Conservation (phyloP, 129 eudicot species). For the Chrysanthemum seticuspe region DNA sequence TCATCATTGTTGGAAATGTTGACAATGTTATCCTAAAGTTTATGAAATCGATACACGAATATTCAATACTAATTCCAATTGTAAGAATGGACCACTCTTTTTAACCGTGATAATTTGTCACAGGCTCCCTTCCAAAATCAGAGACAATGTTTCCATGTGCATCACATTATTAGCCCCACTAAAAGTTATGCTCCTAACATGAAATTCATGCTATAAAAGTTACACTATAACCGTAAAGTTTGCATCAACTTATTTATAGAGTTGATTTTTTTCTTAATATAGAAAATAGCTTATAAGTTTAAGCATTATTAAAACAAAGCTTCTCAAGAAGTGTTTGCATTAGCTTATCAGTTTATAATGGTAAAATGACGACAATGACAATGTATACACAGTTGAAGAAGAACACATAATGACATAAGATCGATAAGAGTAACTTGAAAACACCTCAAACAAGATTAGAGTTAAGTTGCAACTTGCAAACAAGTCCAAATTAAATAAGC, state of each 20-base stretch:
- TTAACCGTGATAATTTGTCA: slow-evolving; percentile 23
- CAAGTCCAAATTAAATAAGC: too few species aligned
- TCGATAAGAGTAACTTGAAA: too few species aligned
- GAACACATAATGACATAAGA: too few species aligned
- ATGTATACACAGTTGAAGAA: too few species aligned
- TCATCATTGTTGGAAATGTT: not conserved
- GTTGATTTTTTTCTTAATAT: not conserved
- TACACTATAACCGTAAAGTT: not conserved
- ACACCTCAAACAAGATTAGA: too few species aligned
- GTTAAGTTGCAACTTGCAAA: too few species aligned
- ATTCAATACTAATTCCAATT: not conserved
- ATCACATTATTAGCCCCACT: slow-evolving; percentile 28
- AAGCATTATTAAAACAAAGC: too few species aligned
- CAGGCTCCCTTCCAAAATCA: slow-evolving; percentile 40
- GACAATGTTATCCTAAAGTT: slow-evolving; percentile 26
- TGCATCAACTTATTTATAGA: not conserved
- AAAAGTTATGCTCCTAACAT: not conserved
- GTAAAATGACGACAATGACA: too few species aligned
- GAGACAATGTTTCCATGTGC: slow-evolving; percentile 22
- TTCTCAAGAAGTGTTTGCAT: too few species aligned
- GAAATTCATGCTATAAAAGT: not conserved
- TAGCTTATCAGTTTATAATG: too few species aligned
- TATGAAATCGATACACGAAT: slow-evolving; percentile 31
- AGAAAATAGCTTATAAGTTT: too few species aligned
- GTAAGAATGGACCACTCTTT: slow-evolving; percentile 30